Percentiles rank a stretch among this genome's conserved stretches.
Conservation (phyloP, 2,329 filamentous ascomycete genomes). For the Ophiostoma ips region DNA sequence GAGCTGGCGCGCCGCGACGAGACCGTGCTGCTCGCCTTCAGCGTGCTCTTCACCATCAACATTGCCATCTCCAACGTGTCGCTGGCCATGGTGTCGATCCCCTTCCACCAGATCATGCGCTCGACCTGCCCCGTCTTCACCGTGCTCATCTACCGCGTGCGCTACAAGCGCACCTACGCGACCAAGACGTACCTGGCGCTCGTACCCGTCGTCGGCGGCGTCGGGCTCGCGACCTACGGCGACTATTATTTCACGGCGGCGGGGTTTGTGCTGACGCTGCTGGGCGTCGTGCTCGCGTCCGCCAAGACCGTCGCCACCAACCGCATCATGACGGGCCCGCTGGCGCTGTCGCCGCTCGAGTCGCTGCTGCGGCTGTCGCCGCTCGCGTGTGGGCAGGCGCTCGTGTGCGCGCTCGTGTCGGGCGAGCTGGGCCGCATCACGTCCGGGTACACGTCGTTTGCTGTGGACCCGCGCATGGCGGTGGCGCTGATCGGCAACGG, state of each 20-base stretch:
- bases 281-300: slow-evolving; percentile 39
- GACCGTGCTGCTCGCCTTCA: slow-evolving; percentile 42
- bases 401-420: slow-evolving; percentile 34
- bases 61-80: slow-evolving; percentile 16
- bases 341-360: slow-evolving; percentile 44
- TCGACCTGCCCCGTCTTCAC: slow-evolving; percentile 49
- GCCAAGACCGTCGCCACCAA: slow-evolving; percentile 51
- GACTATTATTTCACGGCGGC: slow-evolving; percentile 48
- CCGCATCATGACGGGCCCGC: slow-evolving; percentile 47
- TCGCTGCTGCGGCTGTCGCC: slow-evolving; percentile 48
- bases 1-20: slow-evolving; percentile 38
- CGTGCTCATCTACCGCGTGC: slow-evolving; percentile 44
- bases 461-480: slow-evolving; percentile 14
- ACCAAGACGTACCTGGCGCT: slow-evolving; percentile 44
- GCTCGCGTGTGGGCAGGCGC: slow-evolving; percentile 40
- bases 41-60: slow-evolving; percentile 19
- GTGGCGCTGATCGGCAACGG: slow-evolving; percentile 35
- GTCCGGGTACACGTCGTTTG: background rate
- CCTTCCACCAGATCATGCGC: slow-evolving; percentile 51
- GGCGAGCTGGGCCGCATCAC: slow-evolving; percentile 32
- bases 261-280: slow-evolving; percentile 40
- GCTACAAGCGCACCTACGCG: slow-evolving; percentile 41
- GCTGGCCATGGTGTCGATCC: slow-evolving; percentile 31
- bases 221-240: slow-evolving; percentile 44
- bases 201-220: slow-evolving; percentile 45